Percentiles rank a stretch among this genome's conserved stretches.
Evolutionary conservation across 164 flowering plant genomes (phyloP).

Genomic region (Chimonanthus praecox): DNA sequence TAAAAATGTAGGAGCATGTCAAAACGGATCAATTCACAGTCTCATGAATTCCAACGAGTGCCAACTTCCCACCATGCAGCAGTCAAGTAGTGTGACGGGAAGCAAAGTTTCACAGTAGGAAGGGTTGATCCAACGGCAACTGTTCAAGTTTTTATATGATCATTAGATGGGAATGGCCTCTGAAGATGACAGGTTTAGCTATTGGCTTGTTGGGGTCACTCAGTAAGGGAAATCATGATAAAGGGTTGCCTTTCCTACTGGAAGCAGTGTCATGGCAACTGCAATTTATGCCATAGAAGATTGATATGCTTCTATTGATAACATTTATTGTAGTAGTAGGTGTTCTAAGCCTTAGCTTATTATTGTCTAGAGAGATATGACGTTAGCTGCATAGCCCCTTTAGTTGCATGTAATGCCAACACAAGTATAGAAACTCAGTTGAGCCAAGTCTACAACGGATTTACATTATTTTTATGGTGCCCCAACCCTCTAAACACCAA

Average conservation of each 20-base stretch:
- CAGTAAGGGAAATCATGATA: not conserved
- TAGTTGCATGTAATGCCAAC: not conserved
- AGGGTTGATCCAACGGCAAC: too few species aligned
- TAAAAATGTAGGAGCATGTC: too few species aligned
- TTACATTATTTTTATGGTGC: not conserved
- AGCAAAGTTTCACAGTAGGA: too few species aligned
- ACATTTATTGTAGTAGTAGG: not conserved
- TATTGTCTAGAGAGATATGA: not conserved
- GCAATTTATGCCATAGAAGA: not conserved
- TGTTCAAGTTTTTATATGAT: too few species aligned
- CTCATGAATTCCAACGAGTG: too few species aligned
- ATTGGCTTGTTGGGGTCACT: not conserved
- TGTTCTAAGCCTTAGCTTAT: not conserved
- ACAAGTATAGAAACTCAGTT: not conserved
- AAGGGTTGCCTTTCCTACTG: not conserved
- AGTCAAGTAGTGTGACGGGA: too few species aligned
- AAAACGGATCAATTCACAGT: too few species aligned
- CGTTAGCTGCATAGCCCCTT: not conserved
- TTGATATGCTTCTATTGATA: not conserved
- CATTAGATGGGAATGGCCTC: not conserved
- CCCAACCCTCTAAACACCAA: not conserved
- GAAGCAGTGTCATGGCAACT: not conserved
- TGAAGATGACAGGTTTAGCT: not conserved
- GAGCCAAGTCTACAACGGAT: not conserved
- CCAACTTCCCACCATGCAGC: too few species aligned